Conservation (phyloP, 441 rosid species). For the Syzygium malaccense region DNA sequence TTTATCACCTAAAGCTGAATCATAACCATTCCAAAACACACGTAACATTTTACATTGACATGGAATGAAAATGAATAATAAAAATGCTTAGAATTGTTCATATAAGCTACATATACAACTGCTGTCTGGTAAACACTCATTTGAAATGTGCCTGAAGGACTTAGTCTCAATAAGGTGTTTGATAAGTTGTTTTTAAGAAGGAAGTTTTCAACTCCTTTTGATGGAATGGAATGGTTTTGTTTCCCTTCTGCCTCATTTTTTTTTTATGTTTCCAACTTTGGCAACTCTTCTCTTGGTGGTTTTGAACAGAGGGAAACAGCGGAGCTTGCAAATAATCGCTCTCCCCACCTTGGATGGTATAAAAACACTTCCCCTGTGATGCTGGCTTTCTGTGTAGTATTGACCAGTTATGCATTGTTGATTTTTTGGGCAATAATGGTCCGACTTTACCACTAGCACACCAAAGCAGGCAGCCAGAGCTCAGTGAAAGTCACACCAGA, state of each 20-base stretch:
- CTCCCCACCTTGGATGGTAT: neutral
- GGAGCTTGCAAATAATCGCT: neutral
- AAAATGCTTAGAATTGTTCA: neutral
- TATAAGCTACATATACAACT: neutral
- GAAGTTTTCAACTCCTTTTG: too few species aligned
- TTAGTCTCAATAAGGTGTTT: too few species aligned
- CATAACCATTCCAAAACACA: neutral
- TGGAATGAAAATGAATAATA: neutral
- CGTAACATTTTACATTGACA: neutral
- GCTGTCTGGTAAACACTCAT: neutral
- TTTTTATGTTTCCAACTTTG: neutral
- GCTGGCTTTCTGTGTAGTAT: neutral
- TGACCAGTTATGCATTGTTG: neutral
- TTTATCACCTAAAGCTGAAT: neutral
- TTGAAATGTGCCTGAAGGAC: too few species aligned
- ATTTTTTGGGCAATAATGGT: neutral
- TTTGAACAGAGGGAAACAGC: rapidly evolving
- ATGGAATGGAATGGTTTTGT: neutral
- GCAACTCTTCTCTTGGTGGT: neutral
- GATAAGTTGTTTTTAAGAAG: too few species aligned
- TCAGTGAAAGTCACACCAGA: neutral
- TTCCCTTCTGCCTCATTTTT: neutral
- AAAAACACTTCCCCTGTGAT: neutral
- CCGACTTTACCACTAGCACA: neutral
- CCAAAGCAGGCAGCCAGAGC: neutral